phyloP scores from a whole-genome alignment of 2,329 filamentous ascomycete species.

The Cryphonectria parasitica region DNA sequence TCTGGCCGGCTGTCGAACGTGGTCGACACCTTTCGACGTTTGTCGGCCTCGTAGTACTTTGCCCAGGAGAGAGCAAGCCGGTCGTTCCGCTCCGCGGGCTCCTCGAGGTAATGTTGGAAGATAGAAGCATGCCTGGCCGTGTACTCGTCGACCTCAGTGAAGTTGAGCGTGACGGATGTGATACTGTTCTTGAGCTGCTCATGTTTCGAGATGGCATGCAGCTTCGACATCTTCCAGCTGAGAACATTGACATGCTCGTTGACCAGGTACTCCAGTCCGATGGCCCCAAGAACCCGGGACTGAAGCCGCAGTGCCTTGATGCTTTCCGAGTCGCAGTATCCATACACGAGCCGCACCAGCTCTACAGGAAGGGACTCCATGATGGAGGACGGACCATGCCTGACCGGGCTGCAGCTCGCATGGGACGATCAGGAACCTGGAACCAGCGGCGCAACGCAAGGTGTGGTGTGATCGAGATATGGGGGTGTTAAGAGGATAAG shows the following conservation, averaged over 20 bases:
- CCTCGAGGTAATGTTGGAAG: constrained; percentile 43
- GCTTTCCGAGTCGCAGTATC: constrained; percentile 44
- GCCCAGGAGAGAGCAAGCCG: constrained; percentile 42
- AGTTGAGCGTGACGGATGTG: constrained; percentile 49
- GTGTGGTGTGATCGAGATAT: constrained; percentile 11
- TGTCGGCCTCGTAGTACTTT: constrained; percentile 43
- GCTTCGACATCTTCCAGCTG: constrained; percentile 48
- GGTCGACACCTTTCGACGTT: constrained; percentile 39
- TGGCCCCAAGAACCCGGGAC: constrained; percentile 43
- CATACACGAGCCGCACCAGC: constrained; percentile 48
- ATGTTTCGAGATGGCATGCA: constrained; percentile 49
- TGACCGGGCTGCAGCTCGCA: constrained; percentile 26
- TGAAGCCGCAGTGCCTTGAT: constrained; percentile 47
- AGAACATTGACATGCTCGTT: constrained; percentile 46
- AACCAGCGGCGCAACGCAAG: constrained; percentile 14
- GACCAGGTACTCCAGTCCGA: constrained; percentile 49
- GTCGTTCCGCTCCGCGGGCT: constrained; percentile 42
- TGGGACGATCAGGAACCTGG: constrained; percentile 16
- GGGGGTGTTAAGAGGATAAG: background rate
- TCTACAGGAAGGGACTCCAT: constrained; percentile 42
- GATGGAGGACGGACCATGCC: constrained; percentile 27
- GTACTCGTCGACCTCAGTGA: constrained; percentile 48
- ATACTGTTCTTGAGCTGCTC: constrained; percentile 47
- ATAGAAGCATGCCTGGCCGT: constrained; percentile 42
- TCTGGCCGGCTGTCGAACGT: constrained; percentile 43